Evolutionary conservation across 169 alveolate genomes (phyloP).

Genomic region (Plasmodium coatneyi): DNA sequence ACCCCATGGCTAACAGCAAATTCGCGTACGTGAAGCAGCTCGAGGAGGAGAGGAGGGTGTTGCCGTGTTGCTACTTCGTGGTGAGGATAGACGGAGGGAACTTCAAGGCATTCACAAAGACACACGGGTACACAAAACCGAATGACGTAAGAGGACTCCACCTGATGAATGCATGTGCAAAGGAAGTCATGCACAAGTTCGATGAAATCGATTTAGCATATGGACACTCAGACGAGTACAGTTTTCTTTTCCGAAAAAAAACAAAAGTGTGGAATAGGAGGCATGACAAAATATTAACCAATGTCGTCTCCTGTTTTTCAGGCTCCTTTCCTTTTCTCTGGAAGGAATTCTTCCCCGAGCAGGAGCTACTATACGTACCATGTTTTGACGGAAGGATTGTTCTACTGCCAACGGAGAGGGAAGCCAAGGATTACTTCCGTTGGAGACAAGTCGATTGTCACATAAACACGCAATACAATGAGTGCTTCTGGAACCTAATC

Average conservation of each 20-base stretch:
- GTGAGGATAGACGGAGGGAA: slow-evolving; percentile 96
- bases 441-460: slow-evolving; percentile 96
- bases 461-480: slow-evolving; percentile 95
- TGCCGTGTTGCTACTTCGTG: slow-evolving; percentile 92
- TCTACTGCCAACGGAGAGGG: slow-evolving; percentile 91
- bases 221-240: slow-evolving; percentile 95
- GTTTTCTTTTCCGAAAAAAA: slow-evolving; percentile 77
- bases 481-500: slow-evolving; percentile 96
- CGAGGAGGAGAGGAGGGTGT: slow-evolving; percentile 88
- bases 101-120: slow-evolving; percentile 90
- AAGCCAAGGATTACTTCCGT: slow-evolving; percentile 91
- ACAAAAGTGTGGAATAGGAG: slow-evolving; percentile 80
- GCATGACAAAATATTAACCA: slow-evolving; percentile 88
- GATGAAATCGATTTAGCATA: slow-evolving; percentile 94
- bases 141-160: slow-evolving; percentile 92
- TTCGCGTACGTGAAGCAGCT: slow-evolving; percentile 92
- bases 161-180: slow-evolving; percentile 93
- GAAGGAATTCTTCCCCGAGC: slow-evolving; percentile 85
- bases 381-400: slow-evolving; percentile 95
- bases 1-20: slow-evolving; percentile 69
- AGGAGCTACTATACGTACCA: slow-evolving; percentile 88
- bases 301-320: slow-evolving; percentile 92
- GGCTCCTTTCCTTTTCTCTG: slow-evolving; percentile 91
- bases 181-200: slow-evolving; percentile 90
- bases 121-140: slow-evolving; percentile 94